Conservation (phyloP, 225 moss, liverwort and hornwort genomes). For the Neckera pumila region DNA sequence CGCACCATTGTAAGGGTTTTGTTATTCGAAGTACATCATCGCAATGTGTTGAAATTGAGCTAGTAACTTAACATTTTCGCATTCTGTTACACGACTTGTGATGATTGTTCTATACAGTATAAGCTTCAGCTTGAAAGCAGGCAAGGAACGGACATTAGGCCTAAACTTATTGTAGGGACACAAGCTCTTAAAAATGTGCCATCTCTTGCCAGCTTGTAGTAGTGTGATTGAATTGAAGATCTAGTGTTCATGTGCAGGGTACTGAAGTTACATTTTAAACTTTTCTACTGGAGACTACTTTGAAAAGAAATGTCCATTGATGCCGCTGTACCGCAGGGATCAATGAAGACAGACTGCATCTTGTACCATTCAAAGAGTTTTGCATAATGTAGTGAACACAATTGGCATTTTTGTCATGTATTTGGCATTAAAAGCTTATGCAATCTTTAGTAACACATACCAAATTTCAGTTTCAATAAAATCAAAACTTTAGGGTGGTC, state of each 20-base stretch:
- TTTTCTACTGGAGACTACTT: not conserved
- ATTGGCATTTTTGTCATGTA: not conserved
- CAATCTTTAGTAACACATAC: not conserved
- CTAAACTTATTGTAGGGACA: not conserved
- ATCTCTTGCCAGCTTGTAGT: not conserved
- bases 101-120: not conserved
- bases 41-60: not conserved
- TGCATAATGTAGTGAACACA: not conserved
- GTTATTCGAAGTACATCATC: not conserved
- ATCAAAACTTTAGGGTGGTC: not conserved
- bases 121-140: not conserved
- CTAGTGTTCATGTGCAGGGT: not conserved
- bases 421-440: not conserved
- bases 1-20: not conserved
- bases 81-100: not conserved
- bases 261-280: not conserved
- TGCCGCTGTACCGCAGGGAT: too few species aligned
- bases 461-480: too few species aligned
- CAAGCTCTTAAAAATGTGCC: not conserved
- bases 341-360: too few species aligned
- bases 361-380: not conserved
- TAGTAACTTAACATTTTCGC: not conserved
- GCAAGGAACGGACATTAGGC: not conserved
- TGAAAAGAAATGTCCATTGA: not conserved
- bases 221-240: not conserved